Percentiles rank a stretch among this genome's conserved stretches.
phyloP scores from a whole-genome alignment of 805 yeast genomes.

The Ogataea trehaloabstinens region DNA sequence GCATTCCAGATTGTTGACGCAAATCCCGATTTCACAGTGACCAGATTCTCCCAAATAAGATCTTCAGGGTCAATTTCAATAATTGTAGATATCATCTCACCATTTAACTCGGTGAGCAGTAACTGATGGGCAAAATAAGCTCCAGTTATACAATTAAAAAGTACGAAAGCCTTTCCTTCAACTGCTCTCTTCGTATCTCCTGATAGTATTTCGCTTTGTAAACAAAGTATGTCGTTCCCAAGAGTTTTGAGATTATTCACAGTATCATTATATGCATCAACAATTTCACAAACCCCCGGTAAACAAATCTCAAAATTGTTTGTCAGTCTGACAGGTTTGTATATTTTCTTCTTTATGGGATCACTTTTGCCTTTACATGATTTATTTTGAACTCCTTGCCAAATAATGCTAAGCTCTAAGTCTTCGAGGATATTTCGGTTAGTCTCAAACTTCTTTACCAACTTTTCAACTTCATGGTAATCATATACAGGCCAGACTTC shows the following conservation, averaged over 20 bases:
- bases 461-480: constrained; percentile 34
- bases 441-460: constrained; percentile 29
- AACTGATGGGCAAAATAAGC: constrained; percentile 67
- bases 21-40: constrained; percentile 39
- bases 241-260: constrained; percentile 10
- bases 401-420: constrained; percentile 38
- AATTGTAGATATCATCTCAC: constrained; percentile 41
- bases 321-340: constrained; percentile 17
- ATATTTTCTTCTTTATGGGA: constrained; percentile 3
- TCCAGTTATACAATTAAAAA: constrained; percentile 53
- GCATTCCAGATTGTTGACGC: constrained; percentile 38
- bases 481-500: constrained; percentile 60
- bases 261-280: constrained; percentile 17
- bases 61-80: constrained; percentile 64
- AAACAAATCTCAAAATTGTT: constrained; percentile 12
- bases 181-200: constrained; percentile 5
- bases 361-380: constrained; percentile 16
- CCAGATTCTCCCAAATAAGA: constrained; percentile 63
- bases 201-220: constrained; percentile 8
- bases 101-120: constrained; percentile 42
- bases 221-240: constrained; percentile 7
- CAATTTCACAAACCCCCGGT: constrained; percentile 22
- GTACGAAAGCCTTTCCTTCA: constrained; percentile 54
- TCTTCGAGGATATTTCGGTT: constrained; percentile 38
- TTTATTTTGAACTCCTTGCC: constrained; percentile 12